Evolutionary conservation across 2,329 filamentous ascomycete genomes (phyloP), one percentile per base, ranked within the genome.

Genomic region (Calcarisporium arbuscula): DNA sequence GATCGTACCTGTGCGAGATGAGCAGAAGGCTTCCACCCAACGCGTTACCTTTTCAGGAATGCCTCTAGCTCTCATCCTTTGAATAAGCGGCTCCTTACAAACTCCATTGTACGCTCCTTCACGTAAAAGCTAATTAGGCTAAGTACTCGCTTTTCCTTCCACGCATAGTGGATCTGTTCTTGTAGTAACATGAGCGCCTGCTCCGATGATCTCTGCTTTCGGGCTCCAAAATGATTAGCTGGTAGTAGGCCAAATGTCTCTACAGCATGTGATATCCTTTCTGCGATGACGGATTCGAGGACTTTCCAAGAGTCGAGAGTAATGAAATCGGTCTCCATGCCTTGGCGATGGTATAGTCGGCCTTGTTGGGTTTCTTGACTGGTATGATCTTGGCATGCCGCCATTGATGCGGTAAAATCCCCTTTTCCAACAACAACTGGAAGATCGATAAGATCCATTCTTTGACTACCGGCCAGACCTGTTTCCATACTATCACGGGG

Each of bases 361-460:
- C 38, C 32, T 53, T 52, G 16, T 37, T 39, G 11, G 40, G 45
- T 31, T 55, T 55, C 42, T 47, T 52, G 3, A 56, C 40, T 10
- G 47, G 50, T n/a, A 54, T 48, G 19, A 53, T 53, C 27, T 50
- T 53, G 6, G 47, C 44, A 22, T 45, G 33, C 30, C 48, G 34
- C 49, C 41, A 53, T 34, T 49, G 38, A 8, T 34, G 14, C n/a
- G 41, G 39, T 27, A 51, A 36, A 28, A 21, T 26, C 26, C 41
- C 36, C 38, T 47, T 32, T 19, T 43, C 34, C 9, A 45, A 28
- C 18, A 39, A 50, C n/a, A 29, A 23, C 12, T 21, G 35, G 22
- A 48, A 50, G 4, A 47, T 30, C 12, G 17, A 17, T 12, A 50
- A 10, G 8, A 50, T 29, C 19, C 33, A 19, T 15, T 42, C n/a